These are phyloP conservation scores for Pezicula carpinea DNA, from an alignment of 2,329 filamentous ascomycete species.

Conservation along the genomic window DNA sequence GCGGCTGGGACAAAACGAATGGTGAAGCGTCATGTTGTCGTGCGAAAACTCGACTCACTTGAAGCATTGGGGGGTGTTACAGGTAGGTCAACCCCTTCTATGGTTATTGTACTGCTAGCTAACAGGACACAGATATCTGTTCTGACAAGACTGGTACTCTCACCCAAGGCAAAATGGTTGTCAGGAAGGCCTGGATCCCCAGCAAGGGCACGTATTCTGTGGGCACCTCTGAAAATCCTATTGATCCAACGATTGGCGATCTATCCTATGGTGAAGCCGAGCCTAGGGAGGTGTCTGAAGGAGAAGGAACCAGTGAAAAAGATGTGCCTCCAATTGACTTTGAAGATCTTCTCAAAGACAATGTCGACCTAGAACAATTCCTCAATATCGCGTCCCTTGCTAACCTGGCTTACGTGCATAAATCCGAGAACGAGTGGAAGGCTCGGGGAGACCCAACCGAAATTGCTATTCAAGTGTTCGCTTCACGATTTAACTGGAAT, in stretches of 20 bases:
- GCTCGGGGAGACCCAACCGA: slow-evolving; percentile 66
- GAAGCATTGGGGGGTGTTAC: slow-evolving; percentile 54
- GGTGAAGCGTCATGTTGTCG: slow-evolving; percentile 52
- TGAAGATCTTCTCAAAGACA: slow-evolving; percentile 39
- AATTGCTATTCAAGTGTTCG: slow-evolving; percentile 72
- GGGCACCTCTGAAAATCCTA: slow-evolving; percentile 42
- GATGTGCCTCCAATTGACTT: slow-evolving; percentile 5
- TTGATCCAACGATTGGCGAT: slow-evolving; percentile 44
- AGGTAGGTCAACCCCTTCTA: slow-evolving; percentile 38
- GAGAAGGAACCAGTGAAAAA: slow-evolving; percentile 18
- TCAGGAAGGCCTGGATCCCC: slow-evolving; percentile 50
- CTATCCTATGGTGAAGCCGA: slow-evolving; percentile 31
- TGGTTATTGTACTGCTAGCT: no score
- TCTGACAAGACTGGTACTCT: slow-evolving; percentile 74
- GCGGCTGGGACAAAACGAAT: slow-evolving; percentile 55
- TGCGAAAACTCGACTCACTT: slow-evolving; percentile 50
- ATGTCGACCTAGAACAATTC: slow-evolving; percentile 46
- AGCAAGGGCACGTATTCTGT: slow-evolving; percentile 47
- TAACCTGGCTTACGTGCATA: slow-evolving; percentile 59
- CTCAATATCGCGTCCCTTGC: slow-evolving; percentile 61
- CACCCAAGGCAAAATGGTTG: slow-evolving; percentile 46
- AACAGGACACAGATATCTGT: slow-evolving; percentile 55
- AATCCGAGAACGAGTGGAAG: slow-evolving; percentile 50
- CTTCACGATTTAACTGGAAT: slow-evolving; percentile 62
- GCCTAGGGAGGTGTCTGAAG: slow-evolving; percentile 23